Conservation (phyloP, 805 yeast species). For the Yamadazyma insecticola region DNA sequence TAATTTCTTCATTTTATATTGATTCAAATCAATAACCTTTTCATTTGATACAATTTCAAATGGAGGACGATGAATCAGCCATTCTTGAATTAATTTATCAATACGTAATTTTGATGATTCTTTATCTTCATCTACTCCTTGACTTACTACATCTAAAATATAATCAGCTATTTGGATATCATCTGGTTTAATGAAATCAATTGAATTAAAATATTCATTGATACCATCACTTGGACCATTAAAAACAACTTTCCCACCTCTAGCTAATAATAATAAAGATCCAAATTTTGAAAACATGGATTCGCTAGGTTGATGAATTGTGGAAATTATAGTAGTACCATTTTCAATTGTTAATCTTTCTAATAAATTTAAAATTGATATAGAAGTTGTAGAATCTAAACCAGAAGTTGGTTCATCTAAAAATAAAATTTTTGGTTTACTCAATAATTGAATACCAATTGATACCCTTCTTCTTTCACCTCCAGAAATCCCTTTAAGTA, state of each 20-base stretch:
- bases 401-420: constrained; percentile 92
- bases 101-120: constrained; percentile 19
- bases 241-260: constrained; percentile 67
- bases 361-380: constrained; percentile 59
- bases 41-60: too few relatives aligned
- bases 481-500: constrained; percentile 38
- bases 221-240: constrained; percentile 52
- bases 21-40: constrained; percentile 15
- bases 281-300: constrained; percentile 65
- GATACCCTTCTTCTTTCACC: constrained; percentile 77
- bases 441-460: constrained; percentile 72
- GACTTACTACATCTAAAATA: constrained; percentile 65
- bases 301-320: constrained; percentile 82
- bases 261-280: constrained; percentile 64
- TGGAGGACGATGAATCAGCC: too few relatives aligned
- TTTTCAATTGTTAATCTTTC: constrained; percentile 51
- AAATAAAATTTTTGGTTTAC: constrained; percentile 65
- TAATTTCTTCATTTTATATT: constrained; percentile 20
- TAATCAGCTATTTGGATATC: constrained; percentile 70
- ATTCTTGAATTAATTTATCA: constrained; percentile 19
- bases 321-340: constrained; percentile 62
- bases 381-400: constrained; percentile 73
- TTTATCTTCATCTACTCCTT: constrained; percentile 20
- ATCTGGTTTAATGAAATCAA: constrained; percentile 51
- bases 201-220: constrained; percentile 39